Percentiles rank a stretch among this genome's conserved stretches.
Conservation (phyloP, 345 rosid species). For the Toxicodendron radicans region DNA sequence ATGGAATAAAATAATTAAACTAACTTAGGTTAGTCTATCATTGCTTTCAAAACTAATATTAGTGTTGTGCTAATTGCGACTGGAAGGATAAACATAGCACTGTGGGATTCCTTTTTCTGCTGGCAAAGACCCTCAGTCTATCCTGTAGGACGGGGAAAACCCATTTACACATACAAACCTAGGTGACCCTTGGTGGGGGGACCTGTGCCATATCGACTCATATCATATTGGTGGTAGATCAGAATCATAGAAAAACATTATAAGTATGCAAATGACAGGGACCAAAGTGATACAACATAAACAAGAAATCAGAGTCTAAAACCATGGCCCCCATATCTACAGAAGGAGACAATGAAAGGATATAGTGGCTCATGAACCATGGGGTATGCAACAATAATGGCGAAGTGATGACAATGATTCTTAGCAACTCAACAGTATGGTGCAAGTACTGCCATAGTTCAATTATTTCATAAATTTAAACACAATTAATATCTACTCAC, state of each 20-base stretch:
- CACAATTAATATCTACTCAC: constrained; percentile 36
- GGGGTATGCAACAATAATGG: background rate
- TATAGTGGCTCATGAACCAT: background rate
- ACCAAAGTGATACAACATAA: background rate
- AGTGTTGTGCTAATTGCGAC: background rate
- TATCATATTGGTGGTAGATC: background rate
- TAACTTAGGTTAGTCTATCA: background rate
- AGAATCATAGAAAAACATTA: background rate
- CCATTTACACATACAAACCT: background rate
- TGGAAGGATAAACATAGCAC: background rate
- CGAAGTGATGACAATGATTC: background rate
- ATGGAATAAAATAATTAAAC: background rate
- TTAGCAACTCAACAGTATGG: background rate
- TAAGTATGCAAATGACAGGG: background rate
- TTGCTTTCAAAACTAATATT: background rate
- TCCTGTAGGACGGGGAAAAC: background rate
- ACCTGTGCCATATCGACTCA: background rate
- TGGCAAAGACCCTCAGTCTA: background rate
- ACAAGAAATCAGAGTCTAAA: background rate
- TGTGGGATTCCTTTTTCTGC: background rate
- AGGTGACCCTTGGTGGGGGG: background rate
- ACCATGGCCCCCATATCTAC: background rate
- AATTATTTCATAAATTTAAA: background rate
- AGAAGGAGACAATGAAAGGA: constrained; percentile 1
- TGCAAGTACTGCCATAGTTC: background rate